These are phyloP conservation scores for Salix koriyanagi DNA, from an alignment of 345 rosid species.

Conservation along the genomic window DNA sequence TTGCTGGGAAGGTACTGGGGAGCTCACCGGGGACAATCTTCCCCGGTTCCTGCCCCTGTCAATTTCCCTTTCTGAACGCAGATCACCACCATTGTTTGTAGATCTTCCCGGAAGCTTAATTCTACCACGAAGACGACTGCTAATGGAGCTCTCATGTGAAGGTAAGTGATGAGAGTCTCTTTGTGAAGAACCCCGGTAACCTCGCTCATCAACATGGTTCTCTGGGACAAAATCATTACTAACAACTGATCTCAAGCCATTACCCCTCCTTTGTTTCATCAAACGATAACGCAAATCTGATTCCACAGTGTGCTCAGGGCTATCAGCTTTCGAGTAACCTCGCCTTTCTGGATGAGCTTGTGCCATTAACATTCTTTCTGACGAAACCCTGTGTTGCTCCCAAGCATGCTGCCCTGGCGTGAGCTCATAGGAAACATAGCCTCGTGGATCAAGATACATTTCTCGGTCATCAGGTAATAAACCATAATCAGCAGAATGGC, in stretches of 20 bases:
- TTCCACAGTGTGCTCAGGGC: constrained; percentile 43
- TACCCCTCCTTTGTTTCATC: constrained; percentile 58
- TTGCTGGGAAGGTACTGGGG: constrained; percentile 27
- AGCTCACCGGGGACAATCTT: constrained; percentile 40
- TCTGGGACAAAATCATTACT: constrained; percentile 47
- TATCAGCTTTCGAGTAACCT: constrained; percentile 39
- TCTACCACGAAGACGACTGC: constrained; percentile 75
- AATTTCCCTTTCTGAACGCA: constrained; percentile 41
- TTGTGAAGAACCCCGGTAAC: constrained; percentile 38
- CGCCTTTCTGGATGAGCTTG: constrained; percentile 49
- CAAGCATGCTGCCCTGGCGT: constrained; percentile 54
- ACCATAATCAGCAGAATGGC: constrained; percentile 41
- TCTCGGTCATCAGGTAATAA: constrained; percentile 46
- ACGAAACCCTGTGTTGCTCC: constrained; percentile 49
- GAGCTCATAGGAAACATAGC: constrained; percentile 46
- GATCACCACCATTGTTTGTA: constrained; percentile 31
- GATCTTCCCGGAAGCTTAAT: constrained; percentile 67
- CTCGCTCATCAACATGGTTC: constrained; percentile 40
- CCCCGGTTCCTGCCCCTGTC: constrained; percentile 51
- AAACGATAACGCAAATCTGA: constrained; percentile 71
- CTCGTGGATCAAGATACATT: constrained; percentile 36
- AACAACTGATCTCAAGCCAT: constrained; percentile 64
- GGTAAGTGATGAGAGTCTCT: constrained; percentile 36
- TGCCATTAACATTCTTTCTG: constrained; percentile 43
- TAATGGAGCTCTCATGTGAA: constrained; percentile 41